Percentiles rank a stretch among this genome's conserved stretches.
Conservation (phyloP, 78 protist species). For the Protostelium mycophagum region DNA sequence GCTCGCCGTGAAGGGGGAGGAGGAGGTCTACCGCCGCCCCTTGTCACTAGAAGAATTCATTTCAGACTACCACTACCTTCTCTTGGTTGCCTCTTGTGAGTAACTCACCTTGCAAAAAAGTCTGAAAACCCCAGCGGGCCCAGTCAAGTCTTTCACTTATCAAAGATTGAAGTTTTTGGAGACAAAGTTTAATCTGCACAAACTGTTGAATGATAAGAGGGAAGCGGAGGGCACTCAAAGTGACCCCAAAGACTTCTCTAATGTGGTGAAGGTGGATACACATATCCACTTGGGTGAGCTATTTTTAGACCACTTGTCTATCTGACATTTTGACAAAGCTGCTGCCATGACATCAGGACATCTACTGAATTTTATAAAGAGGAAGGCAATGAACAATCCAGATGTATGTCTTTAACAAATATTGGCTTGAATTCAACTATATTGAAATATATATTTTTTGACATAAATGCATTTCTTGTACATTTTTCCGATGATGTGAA, state of each 20-base stretch:
- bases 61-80: not conserved
- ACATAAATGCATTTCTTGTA: too few relatives aligned
- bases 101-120: not conserved
- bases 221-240: not conserved
- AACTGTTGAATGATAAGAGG: constrained; percentile 35
- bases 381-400: not conserved
- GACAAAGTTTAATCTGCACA: constrained; percentile 54
- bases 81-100: not conserved
- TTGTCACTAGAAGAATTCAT: not conserved
- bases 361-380: not conserved
- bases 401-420: too few relatives aligned
- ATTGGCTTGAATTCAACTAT: too few relatives aligned
- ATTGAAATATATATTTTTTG: too few relatives aligned
- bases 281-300: not conserved
- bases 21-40: not conserved
- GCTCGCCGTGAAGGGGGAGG: not conserved
- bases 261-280: not conserved
- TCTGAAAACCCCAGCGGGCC: constrained; percentile 10
- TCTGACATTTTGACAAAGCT: not conserved
- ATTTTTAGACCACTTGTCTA: not conserved
- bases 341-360: not conserved
- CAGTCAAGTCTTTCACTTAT: constrained; percentile 37
- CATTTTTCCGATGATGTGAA: not conserved
- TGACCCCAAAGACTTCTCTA: not conserved
- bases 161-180: constrained; percentile 33